Evolutionary conservation across 176 grass and related monocot species (phyloP).

Genomic region (Pontederia crassipes): DNA sequence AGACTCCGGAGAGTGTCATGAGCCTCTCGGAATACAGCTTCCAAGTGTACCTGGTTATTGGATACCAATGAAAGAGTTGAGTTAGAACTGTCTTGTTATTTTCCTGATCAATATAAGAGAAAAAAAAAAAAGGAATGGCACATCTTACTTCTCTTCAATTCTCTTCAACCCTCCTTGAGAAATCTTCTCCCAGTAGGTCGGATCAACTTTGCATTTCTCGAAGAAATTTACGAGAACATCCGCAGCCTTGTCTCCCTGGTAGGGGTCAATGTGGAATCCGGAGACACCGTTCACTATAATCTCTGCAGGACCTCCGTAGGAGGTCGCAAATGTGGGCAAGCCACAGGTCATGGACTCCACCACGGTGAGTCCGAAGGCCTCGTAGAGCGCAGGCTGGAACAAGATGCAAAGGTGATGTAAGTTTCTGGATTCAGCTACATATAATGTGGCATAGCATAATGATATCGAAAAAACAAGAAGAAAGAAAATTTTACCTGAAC

Average conservation of each 20-base stretch:
- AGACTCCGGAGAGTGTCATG: constrained; percentile 86
- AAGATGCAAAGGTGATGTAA: neutral
- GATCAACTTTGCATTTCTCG: constrained; percentile 51
- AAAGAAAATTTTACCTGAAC: constrained; percentile 42
- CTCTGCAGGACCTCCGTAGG: constrained; percentile 72
- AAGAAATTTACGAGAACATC: constrained; percentile 78
- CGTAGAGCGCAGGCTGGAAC: constrained; percentile 75
- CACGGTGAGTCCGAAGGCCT: constrained; percentile 84
- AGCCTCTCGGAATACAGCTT: constrained; percentile 92
- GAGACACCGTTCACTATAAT: constrained; percentile 84
- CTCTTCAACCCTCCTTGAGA: constrained; percentile 61
- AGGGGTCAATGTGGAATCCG: constrained; percentile 90
- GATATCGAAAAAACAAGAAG: neutral
- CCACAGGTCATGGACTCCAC: constrained; percentile 90
- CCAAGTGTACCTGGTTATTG: constrained; percentile 63
- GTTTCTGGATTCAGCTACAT: neutral
- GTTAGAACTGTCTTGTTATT: neutral
- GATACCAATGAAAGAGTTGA: neutral
- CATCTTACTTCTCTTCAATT: constrained; percentile 86
- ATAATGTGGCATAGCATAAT: neutral
- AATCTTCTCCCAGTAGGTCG: constrained; percentile 65
- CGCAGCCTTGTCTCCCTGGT: constrained; percentile 76
- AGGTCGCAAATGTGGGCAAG: constrained; percentile 76
- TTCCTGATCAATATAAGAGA: neutral
- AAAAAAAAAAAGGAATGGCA: too few relatives aligned